A percentile compares a stretch with the other conserved stretches of the same genome.
phyloP scores from a whole-genome alignment of 192 early-diverging fungal genomes.

The Allomyces arbusculus region DNA sequence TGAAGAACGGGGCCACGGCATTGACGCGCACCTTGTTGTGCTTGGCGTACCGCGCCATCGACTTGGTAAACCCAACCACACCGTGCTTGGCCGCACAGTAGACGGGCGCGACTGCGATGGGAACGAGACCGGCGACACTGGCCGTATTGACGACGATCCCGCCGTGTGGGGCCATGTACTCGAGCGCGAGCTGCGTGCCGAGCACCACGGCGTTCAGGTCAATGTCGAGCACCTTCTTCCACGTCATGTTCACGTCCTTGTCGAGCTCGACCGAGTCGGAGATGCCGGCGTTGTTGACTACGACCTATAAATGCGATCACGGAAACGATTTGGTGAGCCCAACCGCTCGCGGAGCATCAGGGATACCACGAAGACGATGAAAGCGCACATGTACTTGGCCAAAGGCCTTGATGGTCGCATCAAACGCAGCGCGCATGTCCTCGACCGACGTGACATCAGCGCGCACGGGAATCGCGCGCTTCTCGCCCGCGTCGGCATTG shows the following conservation, averaged over 20 bases:
- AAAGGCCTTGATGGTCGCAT: conserved; percentile 22
- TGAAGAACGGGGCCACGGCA: conserved; percentile 36
- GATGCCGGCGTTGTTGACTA: conserved; percentile 45
- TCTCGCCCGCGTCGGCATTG: conserved; percentile 11
- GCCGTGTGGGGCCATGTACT: conserved; percentile 25
- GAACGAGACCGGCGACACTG: conserved; percentile 45
- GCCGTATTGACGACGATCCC: conserved; percentile 56
- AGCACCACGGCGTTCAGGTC: conserved; percentile 54
- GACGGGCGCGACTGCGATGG: conserved; percentile 32
- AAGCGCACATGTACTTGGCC: conserved; percentile 20
- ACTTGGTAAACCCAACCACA: conserved; percentile 36
- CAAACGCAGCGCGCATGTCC: conserved; percentile 15
- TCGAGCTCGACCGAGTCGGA: conserved; percentile 17
- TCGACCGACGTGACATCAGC: conserved; percentile 26
- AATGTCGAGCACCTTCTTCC: conserved; percentile 43
- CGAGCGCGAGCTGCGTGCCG: conserved; percentile 48
- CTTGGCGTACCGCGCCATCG: conserved; percentile 18
- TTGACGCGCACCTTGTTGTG: conserved; percentile 33
- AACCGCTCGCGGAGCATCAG: background rate
- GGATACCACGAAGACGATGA: background rate
- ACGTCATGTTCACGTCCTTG: conserved; percentile 18
- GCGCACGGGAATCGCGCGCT: conserved; percentile 19
- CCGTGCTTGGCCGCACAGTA: conserved; percentile 62
- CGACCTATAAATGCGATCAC: conserved; percentile 5
- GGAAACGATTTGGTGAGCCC: no score